Conservation (phyloP, 164 flowering plant species). For the Nymphaea colorata region DNA sequence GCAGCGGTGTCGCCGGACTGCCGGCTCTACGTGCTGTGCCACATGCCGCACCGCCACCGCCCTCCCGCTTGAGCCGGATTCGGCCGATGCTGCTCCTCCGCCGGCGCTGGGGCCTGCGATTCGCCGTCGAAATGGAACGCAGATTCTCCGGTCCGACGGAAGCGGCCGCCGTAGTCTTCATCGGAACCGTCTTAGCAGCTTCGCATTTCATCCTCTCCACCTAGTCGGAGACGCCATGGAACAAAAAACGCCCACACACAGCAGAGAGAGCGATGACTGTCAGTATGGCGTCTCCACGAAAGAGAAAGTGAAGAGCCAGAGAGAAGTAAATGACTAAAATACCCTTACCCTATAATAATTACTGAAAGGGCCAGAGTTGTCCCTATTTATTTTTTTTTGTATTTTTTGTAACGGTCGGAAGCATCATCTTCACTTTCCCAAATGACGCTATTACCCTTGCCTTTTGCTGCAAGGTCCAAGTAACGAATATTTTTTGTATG, state of each 20-base stretch:
- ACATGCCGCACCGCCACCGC: slow-evolving; percentile 6
- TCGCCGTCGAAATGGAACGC: slow-evolving; percentile 20
- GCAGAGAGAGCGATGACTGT: slow-evolving; percentile 1
- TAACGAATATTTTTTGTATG: no score
- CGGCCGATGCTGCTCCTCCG: slow-evolving; percentile 8
- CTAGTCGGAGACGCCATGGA: slow-evolving; percentile 21
- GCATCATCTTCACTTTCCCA: neutral
- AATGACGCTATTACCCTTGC: neutral
- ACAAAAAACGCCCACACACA: neutral
- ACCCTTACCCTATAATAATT: neutral
- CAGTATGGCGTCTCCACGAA: neutral
- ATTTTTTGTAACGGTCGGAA: neutral
- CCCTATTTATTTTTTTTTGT: neutral
- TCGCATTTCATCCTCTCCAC: slow-evolving; percentile 33
- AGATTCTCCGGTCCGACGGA: neutral
- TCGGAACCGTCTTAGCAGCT: slow-evolving; percentile 12
- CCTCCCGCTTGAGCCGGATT: slow-evolving; percentile 22
- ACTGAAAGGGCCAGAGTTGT: neutral
- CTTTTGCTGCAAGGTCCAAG: no score
- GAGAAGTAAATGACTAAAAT: neutral
- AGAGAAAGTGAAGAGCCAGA: neutral
- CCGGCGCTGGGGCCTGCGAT: slow-evolving; percentile 8
- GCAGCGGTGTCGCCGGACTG: slow-evolving; percentile 72
- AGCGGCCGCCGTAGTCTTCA: slow-evolving; percentile 10
- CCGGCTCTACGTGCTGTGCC: slow-evolving; percentile 21